These are phyloP conservation scores for Mixia osmundae DNA, from an alignment of 1,284 basidiomycete genomes.

Conservation along the genomic window DNA sequence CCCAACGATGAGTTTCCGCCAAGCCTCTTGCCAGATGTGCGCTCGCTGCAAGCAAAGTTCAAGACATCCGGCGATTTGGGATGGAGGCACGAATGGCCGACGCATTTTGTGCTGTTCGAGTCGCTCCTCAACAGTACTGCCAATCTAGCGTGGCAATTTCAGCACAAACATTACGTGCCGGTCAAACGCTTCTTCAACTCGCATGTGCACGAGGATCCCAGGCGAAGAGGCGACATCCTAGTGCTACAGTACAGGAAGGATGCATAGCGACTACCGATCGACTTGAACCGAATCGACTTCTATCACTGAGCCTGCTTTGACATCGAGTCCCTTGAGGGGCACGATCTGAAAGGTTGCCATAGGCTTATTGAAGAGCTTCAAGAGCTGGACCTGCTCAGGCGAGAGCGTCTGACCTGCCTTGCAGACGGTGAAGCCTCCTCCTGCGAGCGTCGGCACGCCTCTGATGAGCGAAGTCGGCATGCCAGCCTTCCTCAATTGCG, in stretches of 20 bases:
- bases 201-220: constrained; percentile 50
- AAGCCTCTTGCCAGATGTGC: constrained; percentile 27
- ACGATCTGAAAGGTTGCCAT: constrained; percentile 52
- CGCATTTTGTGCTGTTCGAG: constrained; percentile 56
- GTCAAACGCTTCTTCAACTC: constrained; percentile 41
- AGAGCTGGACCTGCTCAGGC: constrained; percentile 44
- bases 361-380: constrained; percentile 65
- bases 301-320: too few species aligned
- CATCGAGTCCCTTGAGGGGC: too few species aligned
- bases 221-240: constrained; percentile 49
- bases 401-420: constrained; percentile 52
- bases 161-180: constrained; percentile 42
- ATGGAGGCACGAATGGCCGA: constrained; percentile 43
- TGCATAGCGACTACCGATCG: not conserved
- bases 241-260: constrained; percentile 30
- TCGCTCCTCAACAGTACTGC: constrained; percentile 30
- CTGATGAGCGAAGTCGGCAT: constrained; percentile 60
- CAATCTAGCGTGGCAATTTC: constrained; percentile 24
- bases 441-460: constrained; percentile 63
- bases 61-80: not conserved
- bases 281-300: not conserved
- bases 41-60: too few species aligned
- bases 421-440: constrained; percentile 56
- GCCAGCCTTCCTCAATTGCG: constrained; percentile 77
- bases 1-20: constrained; percentile 43